Evolutionary conservation across 495 filamentous ascomycete genomes (phyloP).

Genomic region (Neurospora sp.): DNA sequence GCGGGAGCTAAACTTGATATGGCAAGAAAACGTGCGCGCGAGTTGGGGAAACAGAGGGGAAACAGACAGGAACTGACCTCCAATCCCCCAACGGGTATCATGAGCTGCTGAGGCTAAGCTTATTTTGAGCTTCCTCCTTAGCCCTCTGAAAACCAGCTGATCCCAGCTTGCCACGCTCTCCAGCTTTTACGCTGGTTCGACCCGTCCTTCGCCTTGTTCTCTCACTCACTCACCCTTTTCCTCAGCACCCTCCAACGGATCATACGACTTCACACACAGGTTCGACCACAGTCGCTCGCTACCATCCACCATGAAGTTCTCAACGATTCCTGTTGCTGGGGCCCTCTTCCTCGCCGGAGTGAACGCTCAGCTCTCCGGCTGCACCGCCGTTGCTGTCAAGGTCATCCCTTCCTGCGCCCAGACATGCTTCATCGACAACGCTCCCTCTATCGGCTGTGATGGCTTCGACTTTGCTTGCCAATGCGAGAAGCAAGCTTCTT

Average conservation of each 20-base stretch:
- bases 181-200: background rate
- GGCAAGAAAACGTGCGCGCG: too few relatives aligned
- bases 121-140: background rate
- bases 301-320: slow-evolving; percentile 7
- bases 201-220: background rate
- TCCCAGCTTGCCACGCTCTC: background rate
- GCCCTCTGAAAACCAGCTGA: background rate
- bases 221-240: background rate
- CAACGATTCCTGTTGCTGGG: background rate
- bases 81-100: background rate
- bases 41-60: too few relatives aligned
- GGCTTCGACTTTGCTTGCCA: slow-evolving; percentile 23
- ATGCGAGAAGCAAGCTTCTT: slow-evolving; percentile 16
- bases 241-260: background rate
- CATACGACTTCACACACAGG: background rate
- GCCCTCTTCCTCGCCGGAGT: background rate
- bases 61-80: too few relatives aligned
- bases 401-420: slow-evolving; percentile 23
- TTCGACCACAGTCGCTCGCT: background rate
- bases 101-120: too few relatives aligned
- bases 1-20: too few relatives aligned
- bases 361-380: slow-evolving; percentile 6
- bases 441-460: slow-evolving; percentile 16
- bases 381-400: slow-evolving; percentile 14
- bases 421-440: slow-evolving; percentile 19